These are phyloP conservation scores for Pilaira anomala DNA, from an alignment of 192 early-diverging fungal species.

Conservation along the genomic window DNA sequence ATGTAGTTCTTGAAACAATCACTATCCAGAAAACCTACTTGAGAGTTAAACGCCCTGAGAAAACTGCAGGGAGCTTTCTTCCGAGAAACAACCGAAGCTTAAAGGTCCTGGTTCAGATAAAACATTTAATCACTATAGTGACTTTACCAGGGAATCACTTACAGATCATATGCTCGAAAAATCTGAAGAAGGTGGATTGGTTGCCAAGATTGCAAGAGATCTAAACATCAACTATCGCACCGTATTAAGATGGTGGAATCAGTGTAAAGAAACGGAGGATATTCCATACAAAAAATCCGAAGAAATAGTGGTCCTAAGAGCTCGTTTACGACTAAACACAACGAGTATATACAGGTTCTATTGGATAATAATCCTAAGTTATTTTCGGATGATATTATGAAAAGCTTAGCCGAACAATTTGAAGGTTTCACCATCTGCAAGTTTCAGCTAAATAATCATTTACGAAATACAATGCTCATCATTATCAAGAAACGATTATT, in stretches of 20 bases:
- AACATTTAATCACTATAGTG: slow-evolving; percentile 8
- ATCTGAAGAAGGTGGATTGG: slow-evolving; percentile 1
- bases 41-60: slow-evolving; percentile 6
- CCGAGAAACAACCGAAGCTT: not conserved
- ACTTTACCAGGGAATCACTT: slow-evolving; percentile 12
- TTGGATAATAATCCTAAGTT: slow-evolving; percentile 5
- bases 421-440: slow-evolving; percentile 17
- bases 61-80: not conserved
- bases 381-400: slow-evolving; percentile 13
- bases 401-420: slow-evolving; percentile 11
- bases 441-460: too few relatives aligned
- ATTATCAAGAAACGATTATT: too few relatives aligned
- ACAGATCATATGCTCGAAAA: slow-evolving; percentile 10
- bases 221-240: slow-evolving; percentile 12
- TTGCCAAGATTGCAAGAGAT: slow-evolving; percentile 10
- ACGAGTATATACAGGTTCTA: slow-evolving; percentile 10
- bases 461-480: too few relatives aligned
- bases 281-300: slow-evolving; percentile 10
- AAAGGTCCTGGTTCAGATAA: not conserved
- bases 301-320: too few relatives aligned
- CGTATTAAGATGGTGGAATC: slow-evolving; percentile 12
- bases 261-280: slow-evolving; percentile 9
- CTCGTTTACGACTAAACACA: slow-evolving; percentile 12
- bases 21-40: too few relatives aligned
- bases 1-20: not conserved